Evolutionary conservation across 495 filamentous ascomycete genomes (phyloP), one percentile per base, ranked within the genome.

Genomic region (Amorphotheca resinae): DNA sequence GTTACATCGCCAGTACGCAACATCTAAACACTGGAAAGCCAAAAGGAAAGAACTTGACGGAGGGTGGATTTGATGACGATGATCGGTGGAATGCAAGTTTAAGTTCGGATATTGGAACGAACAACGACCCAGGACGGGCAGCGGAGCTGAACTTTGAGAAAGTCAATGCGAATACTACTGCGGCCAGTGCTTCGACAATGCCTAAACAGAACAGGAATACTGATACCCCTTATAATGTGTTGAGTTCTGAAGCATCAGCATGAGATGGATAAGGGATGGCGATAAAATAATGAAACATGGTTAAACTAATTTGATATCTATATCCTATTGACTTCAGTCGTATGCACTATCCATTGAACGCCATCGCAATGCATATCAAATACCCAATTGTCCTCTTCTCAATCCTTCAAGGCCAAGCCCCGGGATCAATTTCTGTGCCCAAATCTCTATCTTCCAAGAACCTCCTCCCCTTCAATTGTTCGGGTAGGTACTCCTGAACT

Each of bases 401-500:
- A 1, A 17, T 20, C 3, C 4, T 18, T 44, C 21, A 48, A n/a
- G 42, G 31, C 51, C 51, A 57, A 11, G 54, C 54, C 5, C 49
- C 46, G 28, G 73, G 72, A 63, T 98, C 91, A 28, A 86, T 62
- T 56, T 80, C 71, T 0, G 67, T 74, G 11, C 91, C 91, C 50
- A 98, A 62, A 62, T 96, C 84, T 40, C 66, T 59, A 16, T 89
- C 80, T 54, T 93, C 88, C 34, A 98, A 59, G 56, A 98, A 95
- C 33, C 50, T 66, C 28, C 79, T 68, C 4, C 74, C 83, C 25
- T 59, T 59, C 20, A 98, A 57, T 45, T 70, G 67, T 41, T 82
- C 79, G 0, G 91, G 91, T 12, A 98, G 59, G 64, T 98, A 98
- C 35, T 91, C 83, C 62, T 98, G 91, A 52, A 67, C 70, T 14